Evolutionary conservation across 805 yeast genomes (phyloP).

Genomic region (Starmerella bombi): DNA sequence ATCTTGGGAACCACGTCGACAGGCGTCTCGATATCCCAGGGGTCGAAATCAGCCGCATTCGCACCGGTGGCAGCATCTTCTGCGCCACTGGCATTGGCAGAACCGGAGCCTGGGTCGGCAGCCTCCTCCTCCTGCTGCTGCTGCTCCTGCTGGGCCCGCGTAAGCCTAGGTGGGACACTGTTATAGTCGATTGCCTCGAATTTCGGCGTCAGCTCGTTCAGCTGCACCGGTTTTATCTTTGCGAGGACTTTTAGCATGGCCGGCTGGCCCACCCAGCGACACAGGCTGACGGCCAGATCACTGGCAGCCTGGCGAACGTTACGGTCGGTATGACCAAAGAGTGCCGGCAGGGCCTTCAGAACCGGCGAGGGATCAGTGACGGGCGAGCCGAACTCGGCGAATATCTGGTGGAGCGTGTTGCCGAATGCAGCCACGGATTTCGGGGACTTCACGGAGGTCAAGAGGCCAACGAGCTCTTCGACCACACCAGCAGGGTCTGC

Average conservation of each 20-base stretch:
- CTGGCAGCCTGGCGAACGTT: constrained; percentile 73
- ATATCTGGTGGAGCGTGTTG: constrained; percentile 42
- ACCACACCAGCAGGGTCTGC: constrained; percentile 45
- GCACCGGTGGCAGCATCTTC: constrained; percentile 15
- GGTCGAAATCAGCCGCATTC: constrained; percentile 26
- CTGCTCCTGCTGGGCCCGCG: constrained; percentile 9
- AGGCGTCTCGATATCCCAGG: constrained; percentile 59
- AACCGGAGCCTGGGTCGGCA: not conserved
- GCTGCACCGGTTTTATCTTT: constrained; percentile 80
- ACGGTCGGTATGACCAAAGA: constrained; percentile 75
- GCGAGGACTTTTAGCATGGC: constrained; percentile 44
- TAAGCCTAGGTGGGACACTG: constrained; percentile 8
- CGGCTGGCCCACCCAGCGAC: constrained; percentile 58
- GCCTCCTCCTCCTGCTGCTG: constrained; percentile 2
- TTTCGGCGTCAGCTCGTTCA: constrained; percentile 60
- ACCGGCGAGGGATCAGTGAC: constrained; percentile 46
- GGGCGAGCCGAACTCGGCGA: constrained; percentile 49
- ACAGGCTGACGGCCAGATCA: constrained; percentile 51
- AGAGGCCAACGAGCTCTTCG: constrained; percentile 50
- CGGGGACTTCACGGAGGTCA: constrained; percentile 49
- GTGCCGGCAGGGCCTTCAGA: constrained; percentile 44
- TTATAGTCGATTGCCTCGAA: constrained; percentile 39
- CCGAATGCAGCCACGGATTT: constrained; percentile 62
- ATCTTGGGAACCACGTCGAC: constrained; percentile 51
- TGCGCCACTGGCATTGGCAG: not conserved